Evolutionary conservation across 768 basidiomycete species (phyloP), one percentile per base, ranked within the genome.

Genomic region (Leccinum rimulosum): DNA sequence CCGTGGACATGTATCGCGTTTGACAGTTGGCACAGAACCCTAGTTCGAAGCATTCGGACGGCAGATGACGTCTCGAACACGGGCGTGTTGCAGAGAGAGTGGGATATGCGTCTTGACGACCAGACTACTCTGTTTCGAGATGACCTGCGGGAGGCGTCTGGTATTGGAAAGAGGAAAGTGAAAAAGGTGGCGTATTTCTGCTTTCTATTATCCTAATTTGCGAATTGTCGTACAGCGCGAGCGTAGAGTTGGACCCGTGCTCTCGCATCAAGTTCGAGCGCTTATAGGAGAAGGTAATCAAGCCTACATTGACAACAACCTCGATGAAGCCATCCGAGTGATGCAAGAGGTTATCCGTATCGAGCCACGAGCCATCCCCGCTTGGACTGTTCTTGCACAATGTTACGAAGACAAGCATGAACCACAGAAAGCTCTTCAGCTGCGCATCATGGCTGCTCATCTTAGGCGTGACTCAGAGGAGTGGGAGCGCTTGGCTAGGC

Each of bases 341-440:
- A 91, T 95, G 84, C 87, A 89, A 69, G 93, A 98, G 68, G 91
- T 97, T 63, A 93, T 99, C 55, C 85, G 93, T 9, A 92, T 95
- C 57, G 96, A 99, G 70, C 93, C 95, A 2, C 84, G 90, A 17
- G 89, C 93, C 2, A 78, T 82, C 0, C 75, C 84, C 2, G 91
- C 94, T 1, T 99, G 95, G 95, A 84, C 86, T 8, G 91, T 94
- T 0, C 82, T 98, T 6, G 93, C 61, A 31, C 62, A 63, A 38
- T 63, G 62, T 33, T 63, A 63, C 28, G 62, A 63, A 43, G 62
- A 63, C 38, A 58, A 58, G 50, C 30, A 53, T 9, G 62, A 63
- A 52, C 62, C 62, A 31, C 61, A 62, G 27, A 63, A 63, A 38
- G 61, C 61, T 35, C 62, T 63, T 35, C 62, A 63, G 30, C 50